phyloP scores from a whole-genome alignment of 2,329 filamentous ascomycete species.

The Colletotrichum cordylinicola region DNA sequence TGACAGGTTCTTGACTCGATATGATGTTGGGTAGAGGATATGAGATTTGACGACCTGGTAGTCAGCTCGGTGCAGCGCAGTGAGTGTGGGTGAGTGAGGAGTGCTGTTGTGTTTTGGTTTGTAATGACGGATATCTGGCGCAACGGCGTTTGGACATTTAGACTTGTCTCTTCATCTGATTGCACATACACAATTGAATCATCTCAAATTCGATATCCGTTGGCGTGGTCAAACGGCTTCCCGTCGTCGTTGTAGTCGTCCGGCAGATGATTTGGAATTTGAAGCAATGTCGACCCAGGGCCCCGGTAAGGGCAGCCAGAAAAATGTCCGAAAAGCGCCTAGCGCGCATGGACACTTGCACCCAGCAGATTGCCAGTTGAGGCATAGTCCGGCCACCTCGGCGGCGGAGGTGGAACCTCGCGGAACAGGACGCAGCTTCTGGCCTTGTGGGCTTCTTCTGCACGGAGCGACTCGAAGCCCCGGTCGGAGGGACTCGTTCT shows the following conservation, averaged over 20 bases:
- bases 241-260: not conserved
- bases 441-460: not conserved
- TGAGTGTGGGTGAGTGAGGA: not conserved
- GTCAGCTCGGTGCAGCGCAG: not conserved
- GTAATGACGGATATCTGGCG: not conserved
- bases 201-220: not conserved
- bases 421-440: not conserved
- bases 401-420: not conserved
- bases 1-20: not conserved
- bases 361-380: constrained; percentile 4
- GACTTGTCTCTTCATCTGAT: not conserved
- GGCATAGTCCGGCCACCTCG: constrained; percentile 14
- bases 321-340: not conserved
- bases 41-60: not conserved
- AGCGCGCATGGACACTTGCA: not conserved
- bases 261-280: constrained; percentile 16
- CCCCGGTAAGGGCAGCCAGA: not conserved
- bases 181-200: not conserved
- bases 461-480: not conserved
- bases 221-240: not conserved
- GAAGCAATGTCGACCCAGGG: not conserved
- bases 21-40: not conserved
- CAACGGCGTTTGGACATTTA: not conserved
- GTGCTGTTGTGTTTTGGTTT: not conserved
- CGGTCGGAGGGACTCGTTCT: constrained; percentile 3